These are phyloP conservation scores for Botryotinia narcissicola DNA, from an alignment of 2,329 filamentous ascomycete species.

Conservation along the genomic window DNA sequence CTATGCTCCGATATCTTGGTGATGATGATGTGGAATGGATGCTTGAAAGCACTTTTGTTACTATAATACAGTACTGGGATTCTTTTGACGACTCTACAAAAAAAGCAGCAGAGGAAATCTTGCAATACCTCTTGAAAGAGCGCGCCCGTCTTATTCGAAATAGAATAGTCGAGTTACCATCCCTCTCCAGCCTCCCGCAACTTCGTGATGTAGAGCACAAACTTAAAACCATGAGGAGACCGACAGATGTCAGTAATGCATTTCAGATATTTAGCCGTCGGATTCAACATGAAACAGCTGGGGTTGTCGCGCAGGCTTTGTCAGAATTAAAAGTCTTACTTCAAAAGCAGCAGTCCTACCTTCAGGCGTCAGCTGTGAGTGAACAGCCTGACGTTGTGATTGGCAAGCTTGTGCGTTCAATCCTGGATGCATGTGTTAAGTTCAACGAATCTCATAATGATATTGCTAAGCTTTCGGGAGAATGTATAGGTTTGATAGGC, in stretches of 20 bases:
- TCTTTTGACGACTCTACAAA: constrained; percentile 61
- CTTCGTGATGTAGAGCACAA: constrained; percentile 66
- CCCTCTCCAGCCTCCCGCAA: constrained; percentile 66
- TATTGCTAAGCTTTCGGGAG: constrained; percentile 71
- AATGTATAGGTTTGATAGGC: constrained; percentile 83
- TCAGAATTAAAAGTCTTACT: constrained; percentile 75
- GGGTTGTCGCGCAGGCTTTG: constrained; percentile 80
- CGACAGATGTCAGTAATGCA: constrained; percentile 63
- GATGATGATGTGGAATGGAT: constrained; percentile 76
- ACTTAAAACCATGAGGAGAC: constrained; percentile 62
- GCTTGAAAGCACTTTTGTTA: constrained; percentile 84
- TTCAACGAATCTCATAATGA: constrained; percentile 67
- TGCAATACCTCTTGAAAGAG: constrained; percentile 47
- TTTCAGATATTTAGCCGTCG: constrained; percentile 71
- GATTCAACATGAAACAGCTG: constrained; percentile 77
- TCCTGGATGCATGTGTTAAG: constrained; percentile 82
- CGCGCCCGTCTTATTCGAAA: constrained; percentile 54
- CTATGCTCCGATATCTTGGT: constrained; percentile 71
- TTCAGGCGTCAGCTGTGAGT: constrained; percentile 76
- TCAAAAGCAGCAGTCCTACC: constrained; percentile 66
- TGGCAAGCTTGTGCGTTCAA: constrained; percentile 66
- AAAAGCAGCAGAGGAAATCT: constrained; percentile 57
- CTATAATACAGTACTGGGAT: constrained; percentile 79
- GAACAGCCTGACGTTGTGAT: constrained; percentile 81
- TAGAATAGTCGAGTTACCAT: constrained; percentile 74